Evolutionary conservation across 768 basidiomycete genomes (phyloP).

Genomic region (Lepiota brunneoincarnata): DNA sequence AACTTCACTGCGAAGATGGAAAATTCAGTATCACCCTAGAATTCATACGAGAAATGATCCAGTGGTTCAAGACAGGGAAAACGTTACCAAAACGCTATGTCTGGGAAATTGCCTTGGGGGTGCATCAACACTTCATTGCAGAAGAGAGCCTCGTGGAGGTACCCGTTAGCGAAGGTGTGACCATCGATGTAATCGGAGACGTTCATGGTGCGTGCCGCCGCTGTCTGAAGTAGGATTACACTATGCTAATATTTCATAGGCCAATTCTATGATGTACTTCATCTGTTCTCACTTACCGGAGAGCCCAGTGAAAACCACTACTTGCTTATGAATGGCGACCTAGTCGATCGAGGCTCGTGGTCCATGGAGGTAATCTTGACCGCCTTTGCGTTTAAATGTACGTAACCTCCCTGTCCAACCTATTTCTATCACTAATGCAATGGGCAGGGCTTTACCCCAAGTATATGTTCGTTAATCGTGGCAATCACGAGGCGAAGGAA

Average conservation of each 20-base stretch:
- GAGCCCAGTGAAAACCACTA: conserved; percentile 84
- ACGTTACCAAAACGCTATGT: conserved; percentile 84
- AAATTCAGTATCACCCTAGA: conserved; percentile 72
- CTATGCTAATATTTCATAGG: conserved; percentile 40
- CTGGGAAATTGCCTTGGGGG: conserved; percentile 95
- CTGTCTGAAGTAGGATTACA: background rate
- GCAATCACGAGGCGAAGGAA: conserved; percentile 95
- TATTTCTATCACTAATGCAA: conserved; percentile 4
- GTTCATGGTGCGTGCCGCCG: conserved; percentile 67
- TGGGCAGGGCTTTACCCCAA: conserved; percentile 86
- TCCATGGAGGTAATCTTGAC: conserved; percentile 90
- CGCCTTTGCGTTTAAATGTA: conserved; percentile 94
- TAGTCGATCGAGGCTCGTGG: conserved; percentile 97
- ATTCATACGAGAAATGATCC: conserved; percentile 84
- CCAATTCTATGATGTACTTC: conserved; percentile 92
- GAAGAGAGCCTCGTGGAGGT: conserved; percentile 84
- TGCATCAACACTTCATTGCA: conserved; percentile 67
- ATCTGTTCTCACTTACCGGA: conserved; percentile 84
- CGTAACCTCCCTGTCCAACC: conserved; percentile 22
- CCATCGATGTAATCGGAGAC: conserved; percentile 93
- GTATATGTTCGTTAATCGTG: conserved; percentile 90
- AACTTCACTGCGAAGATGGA: conserved; percentile 56
- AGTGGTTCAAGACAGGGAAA: conserved; percentile 94
- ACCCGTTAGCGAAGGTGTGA: conserved; percentile 69
- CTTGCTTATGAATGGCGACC: conserved; percentile 90